Base-by-base conservation (phyloP, 1,284 basidiomycete species). In the Moesziomyces sp. region DNA sequence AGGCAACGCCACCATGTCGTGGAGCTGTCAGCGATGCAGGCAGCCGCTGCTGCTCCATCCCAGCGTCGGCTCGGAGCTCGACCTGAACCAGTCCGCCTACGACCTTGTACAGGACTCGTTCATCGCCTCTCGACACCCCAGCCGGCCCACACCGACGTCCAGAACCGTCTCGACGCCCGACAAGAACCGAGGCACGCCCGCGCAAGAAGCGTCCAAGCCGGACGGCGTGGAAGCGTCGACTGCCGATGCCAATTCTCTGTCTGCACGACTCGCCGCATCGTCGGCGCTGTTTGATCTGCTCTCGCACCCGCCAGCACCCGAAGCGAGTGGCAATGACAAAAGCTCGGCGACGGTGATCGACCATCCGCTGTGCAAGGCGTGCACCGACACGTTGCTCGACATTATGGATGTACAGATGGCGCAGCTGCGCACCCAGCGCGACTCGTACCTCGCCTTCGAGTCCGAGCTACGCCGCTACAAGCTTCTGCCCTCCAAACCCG, bases 311-410 rank as follows among this genome's bases (percentile, higher is more conserved):
- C 70, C 69, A 8, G 30, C 30, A 8, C 5, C 30, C 8, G 30
- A 8, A 30, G 30, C 30, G 11, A 30, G 11, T 10, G 30, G 9
- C 2, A 30, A 19, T 10, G 46, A 18, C 24, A n/a, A 26, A 43
- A 23, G 16, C 52, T 40, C 9, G 18, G 43, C 52, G 11, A 52
- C 66, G 1, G 60, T 52, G 21, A 89, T 97, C 53, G 93, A 96
- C 84, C 96, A 99, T 84, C 97, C 97, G 3, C 88, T 99, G 11
- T 99, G 97, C 83, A 89, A 91, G 1, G 94, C 97, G 80, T 99
- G 97, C 84, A 93, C 94, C 3, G 90, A 92, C 78, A 88, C 91
- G 55, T 86, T 97, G 46, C 88, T 96, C 46, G 87, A 88, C 5
- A 89, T 90, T 34, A 89, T 98, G 55, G 90, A 92, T 77, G 88